Evolutionary conservation across 352 stramenopile species (phyloP).

Genomic region (Pythium guiyangense): DNA sequence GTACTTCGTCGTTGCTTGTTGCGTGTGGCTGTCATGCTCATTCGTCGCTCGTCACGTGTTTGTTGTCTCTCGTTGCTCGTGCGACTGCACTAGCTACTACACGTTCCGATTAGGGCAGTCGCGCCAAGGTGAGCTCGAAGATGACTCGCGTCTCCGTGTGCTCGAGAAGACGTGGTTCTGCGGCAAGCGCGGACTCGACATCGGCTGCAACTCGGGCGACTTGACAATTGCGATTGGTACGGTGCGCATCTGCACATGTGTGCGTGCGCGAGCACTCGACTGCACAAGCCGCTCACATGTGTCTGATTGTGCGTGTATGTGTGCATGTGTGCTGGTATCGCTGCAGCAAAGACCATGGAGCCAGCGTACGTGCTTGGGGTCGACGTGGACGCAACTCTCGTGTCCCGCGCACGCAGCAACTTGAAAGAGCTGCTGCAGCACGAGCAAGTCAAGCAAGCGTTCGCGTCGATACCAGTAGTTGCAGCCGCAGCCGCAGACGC

Average conservation of each 20-base stretch:
- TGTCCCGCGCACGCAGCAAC: constrained; percentile 52
- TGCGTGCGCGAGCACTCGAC: background rate
- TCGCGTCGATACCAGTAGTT: constrained; percentile 30
- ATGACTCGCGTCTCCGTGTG: constrained; percentile 52
- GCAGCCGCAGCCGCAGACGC: background rate
- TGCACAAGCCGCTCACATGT: background rate
- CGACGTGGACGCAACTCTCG: constrained; percentile 65
- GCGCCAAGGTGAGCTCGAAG: constrained; percentile 35
- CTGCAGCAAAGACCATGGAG: constrained; percentile 37
- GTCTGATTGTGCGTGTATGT: background rate
- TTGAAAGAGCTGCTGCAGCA: constrained; percentile 64
- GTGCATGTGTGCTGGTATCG: background rate
- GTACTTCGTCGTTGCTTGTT: no score
- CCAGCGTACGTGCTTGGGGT: constrained; percentile 62
- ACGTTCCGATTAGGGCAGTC: constrained; percentile 65
- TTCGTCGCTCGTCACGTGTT: no score
- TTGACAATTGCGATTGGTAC: constrained; percentile 66
- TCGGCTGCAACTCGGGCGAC: constrained; percentile 82
- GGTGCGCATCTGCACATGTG: background rate
- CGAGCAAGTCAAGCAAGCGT: constrained; percentile 49
- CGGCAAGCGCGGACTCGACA: constrained; percentile 58
- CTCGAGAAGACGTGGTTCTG: constrained; percentile 69
- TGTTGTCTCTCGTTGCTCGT: no score
- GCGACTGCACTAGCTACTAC: constrained; percentile 51
- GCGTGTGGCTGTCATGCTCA: no score